Percentiles rank a stretch among this genome's conserved stretches.
Conservation (phyloP, 2,329 filamentous ascomycete species). For the Epichloe uncinata region DNA sequence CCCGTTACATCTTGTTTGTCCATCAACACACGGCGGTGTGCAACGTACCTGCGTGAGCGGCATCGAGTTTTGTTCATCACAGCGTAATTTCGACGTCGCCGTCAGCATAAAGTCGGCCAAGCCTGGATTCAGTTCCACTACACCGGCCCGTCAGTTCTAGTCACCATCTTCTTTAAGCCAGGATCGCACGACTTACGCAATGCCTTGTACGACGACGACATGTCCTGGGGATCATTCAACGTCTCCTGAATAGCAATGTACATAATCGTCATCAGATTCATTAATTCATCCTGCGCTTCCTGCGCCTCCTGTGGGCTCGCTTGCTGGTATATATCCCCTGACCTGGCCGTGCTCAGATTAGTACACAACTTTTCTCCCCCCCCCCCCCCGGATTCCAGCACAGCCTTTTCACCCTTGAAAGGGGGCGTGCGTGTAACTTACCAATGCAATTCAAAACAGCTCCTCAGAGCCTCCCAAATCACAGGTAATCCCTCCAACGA, state of each 20-base stretch:
- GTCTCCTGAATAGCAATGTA: constrained; percentile 46
- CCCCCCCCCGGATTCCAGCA: neutral
- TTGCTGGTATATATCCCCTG: constrained; percentile 31
- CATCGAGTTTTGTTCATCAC: constrained; percentile 52
- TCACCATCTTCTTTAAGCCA: neutral
- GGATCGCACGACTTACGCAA: constrained; percentile 30
- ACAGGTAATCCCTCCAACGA: constrained; percentile 36
- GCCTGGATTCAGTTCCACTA: constrained; percentile 48
- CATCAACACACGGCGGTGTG: neutral
- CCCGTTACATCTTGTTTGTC: neutral
- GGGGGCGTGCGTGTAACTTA: constrained; percentile 15
- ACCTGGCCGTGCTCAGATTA: constrained; percentile 20
- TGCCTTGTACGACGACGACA: constrained; percentile 32
- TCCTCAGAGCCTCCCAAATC: constrained; percentile 37
- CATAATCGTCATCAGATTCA: constrained; percentile 50
- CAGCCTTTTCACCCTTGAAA: no score
- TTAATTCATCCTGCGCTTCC: constrained; percentile 45
- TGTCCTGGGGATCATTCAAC: constrained; percentile 36
- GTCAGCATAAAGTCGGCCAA: constrained; percentile 61
- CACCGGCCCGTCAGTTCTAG: neutral
- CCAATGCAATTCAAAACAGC: constrained; percentile 40
- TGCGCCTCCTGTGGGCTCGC: constrained; percentile 36
- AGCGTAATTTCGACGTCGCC: constrained; percentile 53
- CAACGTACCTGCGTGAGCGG: constrained; percentile 47
- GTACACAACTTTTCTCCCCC: neutral